These are phyloP conservation scores for Trifolium subterraneum DNA, from an alignment of 306 rosid species.

Conservation along the genomic window DNA sequence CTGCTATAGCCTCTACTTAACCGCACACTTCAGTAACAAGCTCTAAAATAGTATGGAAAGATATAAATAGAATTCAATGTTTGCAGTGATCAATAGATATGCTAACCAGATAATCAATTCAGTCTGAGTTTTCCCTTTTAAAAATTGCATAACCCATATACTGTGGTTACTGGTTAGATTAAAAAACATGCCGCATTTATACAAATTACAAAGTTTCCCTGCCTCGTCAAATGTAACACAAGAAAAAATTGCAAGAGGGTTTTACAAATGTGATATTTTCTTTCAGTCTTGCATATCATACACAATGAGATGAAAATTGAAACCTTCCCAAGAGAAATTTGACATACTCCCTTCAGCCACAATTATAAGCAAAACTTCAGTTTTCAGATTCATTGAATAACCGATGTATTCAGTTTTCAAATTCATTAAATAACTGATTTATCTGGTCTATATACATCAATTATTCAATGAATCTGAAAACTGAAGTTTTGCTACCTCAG, in stretches of 20 bases:
- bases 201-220: too few relatives aligned
- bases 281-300: slow-evolving; percentile 1
- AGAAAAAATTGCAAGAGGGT: not conserved
- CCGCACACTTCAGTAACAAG: not conserved
- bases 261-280: slow-evolving; percentile 20
- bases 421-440: too few relatives aligned
- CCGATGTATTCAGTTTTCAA: too few relatives aligned
- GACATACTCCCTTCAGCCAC: not conserved
- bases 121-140: slow-evolving; percentile 8
- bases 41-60: slow-evolving; percentile 4
- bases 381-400: too few relatives aligned
- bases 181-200: too few relatives aligned
- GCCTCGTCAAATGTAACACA: not conserved
- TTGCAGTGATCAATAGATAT: slow-evolving; percentile 7
- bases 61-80: not conserved
- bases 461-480: too few relatives aligned
- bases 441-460: too few relatives aligned
- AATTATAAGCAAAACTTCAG: too few relatives aligned
- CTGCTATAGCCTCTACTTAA: not conserved
- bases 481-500: too few relatives aligned
- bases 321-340: not conserved
- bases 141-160: slow-evolving; percentile 16
- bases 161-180: slow-evolving; percentile 1
- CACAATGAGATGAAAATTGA: slow-evolving; percentile 14
- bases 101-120: slow-evolving; percentile 10